Base-by-base conservation (phyloP, 75 land plant genomes). In the Selaginella moellendorffii region DNA sequence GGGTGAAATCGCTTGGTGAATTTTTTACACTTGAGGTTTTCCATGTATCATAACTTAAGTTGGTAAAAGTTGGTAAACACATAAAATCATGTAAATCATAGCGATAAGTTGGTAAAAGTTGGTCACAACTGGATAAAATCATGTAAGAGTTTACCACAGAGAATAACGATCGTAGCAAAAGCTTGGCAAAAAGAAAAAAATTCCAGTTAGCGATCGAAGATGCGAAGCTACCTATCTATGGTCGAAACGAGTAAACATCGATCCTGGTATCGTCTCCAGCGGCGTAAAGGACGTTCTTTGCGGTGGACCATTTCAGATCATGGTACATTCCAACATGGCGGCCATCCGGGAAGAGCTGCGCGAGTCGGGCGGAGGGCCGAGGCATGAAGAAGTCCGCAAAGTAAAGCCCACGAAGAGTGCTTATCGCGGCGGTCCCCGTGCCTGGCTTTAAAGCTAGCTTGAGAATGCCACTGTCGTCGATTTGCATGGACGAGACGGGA, bases 211-310 rank as follows among this genome's bases (percentile, higher is more conserved):
- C n/a, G n/a, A n/a, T n/a, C n/a, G n/a, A n/a, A n/a, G n/a, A n/a
- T n/a, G n/a, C n/a, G n/a, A n/a, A n/a, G n/a, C n/a, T n/a, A n/a
- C n/a, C n/a, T n/a, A n/a, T n/a, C n/a, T n/a, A n/a, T n/a, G n/a
- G n/a, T n/a, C 66, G 71, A 24, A 69, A 53, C 19, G 71, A 30
- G 31, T 69, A 69, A 1, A 69, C 71, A 52, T 69, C 71, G 42
- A 69, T 69, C 12, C 71, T 65, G 65, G 62, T 69, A 27, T 62
- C 71, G 42, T 69, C 71, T 12, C 71, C 71, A 2, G 71, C 71
- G 26, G 71, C 71, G 27, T 62, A 69, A 30, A 69, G 30, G 27
- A 69, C 28, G 22, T 64, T 69, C 27, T 53, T 14, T 25, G 29
- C 53, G 28, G 42, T 36, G 19, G 71, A 63, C 71, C 71, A 69